Evolutionary conservation across 805 yeast genomes (phyloP), one percentile per base, ranked within the genome.

Genomic region (Candida nemodendra): DNA sequence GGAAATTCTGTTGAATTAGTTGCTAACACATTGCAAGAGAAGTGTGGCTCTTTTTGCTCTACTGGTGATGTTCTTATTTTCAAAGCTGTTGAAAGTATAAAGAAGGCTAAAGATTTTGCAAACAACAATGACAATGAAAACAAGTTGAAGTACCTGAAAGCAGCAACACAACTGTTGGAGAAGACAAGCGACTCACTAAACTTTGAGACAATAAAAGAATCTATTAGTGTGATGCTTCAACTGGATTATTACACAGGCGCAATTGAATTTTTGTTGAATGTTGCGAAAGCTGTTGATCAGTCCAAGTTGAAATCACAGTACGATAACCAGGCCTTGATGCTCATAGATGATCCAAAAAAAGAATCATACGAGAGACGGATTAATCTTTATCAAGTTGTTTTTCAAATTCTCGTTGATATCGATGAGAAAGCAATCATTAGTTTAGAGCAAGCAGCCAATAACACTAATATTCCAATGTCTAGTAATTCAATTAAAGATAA

Each of bases 1-100:
- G 98, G 99, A n/a, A 91, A 87, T 4, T 84, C 95, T 0, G 91
- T 93, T 30, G 98, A 91, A 57, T 71, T 83, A 40, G 86, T 91
- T 35, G 95, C 97, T 1, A 79, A 81, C 24, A 79, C 90, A 1
- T 67, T 93, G 35, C 96, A 93, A 62, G 95, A 87, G 38, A 81
- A 91, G 42, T 93, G 99, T 68, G 95, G 95, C 1, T 80, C 95
- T 0, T 93, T 89, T 62, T 93, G 98, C 56, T 87, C 97, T 0
- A 79, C 95, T 12, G 87, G 84, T 48, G 99, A 93, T 62, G 96
- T 93, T 18, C 73, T 89, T 42, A 86, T 93, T 11, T 93, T 90
- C 70, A 84, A 91, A 61, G 98, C 97, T 0, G 80, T 89, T 51
- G 99, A 93, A 59, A 89, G 84, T 59, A 69, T 93, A 52, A 84